Base-by-base conservation (phyloP, 2,329 filamentous ascomycete genomes). In the Penicillium freii region DNA sequence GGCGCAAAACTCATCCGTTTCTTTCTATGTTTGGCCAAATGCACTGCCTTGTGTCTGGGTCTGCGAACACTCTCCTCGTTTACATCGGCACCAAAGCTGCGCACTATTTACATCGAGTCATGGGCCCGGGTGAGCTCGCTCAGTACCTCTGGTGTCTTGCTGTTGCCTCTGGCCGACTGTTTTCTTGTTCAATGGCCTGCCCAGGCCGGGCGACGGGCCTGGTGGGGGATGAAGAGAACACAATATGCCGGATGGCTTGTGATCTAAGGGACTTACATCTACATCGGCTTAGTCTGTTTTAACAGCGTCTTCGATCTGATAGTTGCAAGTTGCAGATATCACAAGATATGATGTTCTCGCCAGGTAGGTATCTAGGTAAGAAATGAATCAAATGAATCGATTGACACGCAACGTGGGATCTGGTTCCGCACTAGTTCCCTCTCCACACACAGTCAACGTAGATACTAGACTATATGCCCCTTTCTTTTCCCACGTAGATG, bases 71-170 rank as follows among this genome's bases (percentile, higher is more conserved):
- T 29, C 10, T 47, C 39, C 15, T 8, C 25, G 17, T 29, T 39
- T 8, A 13, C 29, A 6, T n/a, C 54, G 8, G 51, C 58, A 53
- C 52, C 57, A 13, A 51, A 58, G 62, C 87, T 93, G 77, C 84
- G 86, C 61, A 87, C 89, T 10, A 80, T 97, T 15, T 99, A 94
- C 72, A 84, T 97, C 29, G 94, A 99, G 79, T 94, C 90, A 21
- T 97, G 92, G 88, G 93, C 94, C 3, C 83, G 94, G 17, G 90
- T 96, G 17, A 87, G 83, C 63, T 87, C 84, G 13, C 75, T 97
- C 62, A 97, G 93, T 76, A 73, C 97, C 58, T 96, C 91, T 38
- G 94, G 93, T 0, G 87, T 85, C 70, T 77, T 97, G 38, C 78
- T 99, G 56, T 75, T 88, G 57, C 77, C 79, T 62, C 78, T 95